Conservation (phyloP, 495 filamentous ascomycete genomes). For the Jackrogersella minutella region DNA sequence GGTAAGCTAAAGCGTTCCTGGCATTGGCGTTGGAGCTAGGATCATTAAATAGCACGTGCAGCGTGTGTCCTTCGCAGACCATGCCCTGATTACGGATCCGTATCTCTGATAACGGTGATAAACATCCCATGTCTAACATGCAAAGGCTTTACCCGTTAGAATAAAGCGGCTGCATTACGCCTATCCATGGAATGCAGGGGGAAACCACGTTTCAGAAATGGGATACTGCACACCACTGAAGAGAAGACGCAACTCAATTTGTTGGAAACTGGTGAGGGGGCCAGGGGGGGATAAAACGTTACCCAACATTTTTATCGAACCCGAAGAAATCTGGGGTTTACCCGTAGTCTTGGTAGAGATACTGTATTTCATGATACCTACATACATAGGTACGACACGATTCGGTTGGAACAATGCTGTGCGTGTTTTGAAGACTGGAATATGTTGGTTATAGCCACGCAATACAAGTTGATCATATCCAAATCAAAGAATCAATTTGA, state of each 20-base stretch:
- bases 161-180: constrained; percentile 32
- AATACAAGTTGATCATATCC: not conserved
- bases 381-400: too few relatives aligned
- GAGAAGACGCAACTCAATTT: constrained; percentile 3
- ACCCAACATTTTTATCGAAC: constrained; percentile 6
- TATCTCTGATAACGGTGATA: constrained; percentile 8
- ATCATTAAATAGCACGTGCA: constrained; percentile 28
- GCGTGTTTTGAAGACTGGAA: not conserved
- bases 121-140: too few relatives aligned
- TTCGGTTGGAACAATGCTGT: not conserved
- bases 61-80: not conserved
- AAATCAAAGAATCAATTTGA: not conserved
- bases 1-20: constrained; percentile 16
- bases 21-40: constrained; percentile 7
- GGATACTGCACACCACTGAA: constrained; percentile 23
- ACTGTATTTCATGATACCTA: not conserved
- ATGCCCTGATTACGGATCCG: constrained; percentile 4
- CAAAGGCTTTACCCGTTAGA: constrained; percentile 28
- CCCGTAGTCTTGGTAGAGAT: not conserved
- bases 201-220: constrained; percentile 36
- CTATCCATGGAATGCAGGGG: constrained; percentile 41
- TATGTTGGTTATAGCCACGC: not conserved
- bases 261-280: constrained; percentile 7
- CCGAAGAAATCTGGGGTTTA: constrained; percentile 27
- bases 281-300: constrained; percentile 2